Evolutionary conservation across 2,329 filamentous ascomycete genomes (phyloP).

Genomic region (Diplocarpon rosae): DNA sequence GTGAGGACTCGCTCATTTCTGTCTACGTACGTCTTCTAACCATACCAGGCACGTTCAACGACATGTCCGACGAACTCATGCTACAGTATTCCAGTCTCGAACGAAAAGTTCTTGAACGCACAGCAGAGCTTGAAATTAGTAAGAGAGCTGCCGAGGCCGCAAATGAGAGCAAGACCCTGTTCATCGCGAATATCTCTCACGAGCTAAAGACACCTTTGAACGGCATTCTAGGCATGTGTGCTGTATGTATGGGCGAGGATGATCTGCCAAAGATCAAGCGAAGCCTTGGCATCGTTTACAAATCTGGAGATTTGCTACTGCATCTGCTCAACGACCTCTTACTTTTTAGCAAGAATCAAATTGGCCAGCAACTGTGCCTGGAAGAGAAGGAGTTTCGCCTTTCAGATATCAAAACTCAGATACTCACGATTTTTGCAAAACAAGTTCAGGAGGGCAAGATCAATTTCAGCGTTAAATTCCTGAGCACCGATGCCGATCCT

Average conservation of each 20-base stretch:
- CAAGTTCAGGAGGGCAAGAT: slow-evolving; percentile 75
- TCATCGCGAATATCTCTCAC: slow-evolving; percentile 87
- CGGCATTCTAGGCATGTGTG: slow-evolving; percentile 88
- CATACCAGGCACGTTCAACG: slow-evolving; percentile 58
- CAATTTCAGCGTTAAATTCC: slow-evolving; percentile 59
- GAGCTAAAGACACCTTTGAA: slow-evolving; percentile 91
- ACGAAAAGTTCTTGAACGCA: slow-evolving; percentile 72
- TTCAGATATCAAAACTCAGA: slow-evolving; percentile 72
- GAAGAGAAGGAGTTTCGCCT: slow-evolving; percentile 80
- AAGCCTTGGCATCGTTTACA: slow-evolving; percentile 79
- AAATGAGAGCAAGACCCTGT: slow-evolving; percentile 93
- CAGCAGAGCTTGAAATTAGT: slow-evolving; percentile 73
- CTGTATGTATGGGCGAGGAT: slow-evolving; percentile 85
- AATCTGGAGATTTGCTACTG: slow-evolving; percentile 72
- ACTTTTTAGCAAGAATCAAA: slow-evolving; percentile 91
- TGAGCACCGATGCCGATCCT: slow-evolving; percentile 37
- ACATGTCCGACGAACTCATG: slow-evolving; percentile 83
- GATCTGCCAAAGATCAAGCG: slow-evolving; percentile 68
- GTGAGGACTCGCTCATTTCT: slow-evolving; percentile 7
- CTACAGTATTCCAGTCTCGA: slow-evolving; percentile 80
- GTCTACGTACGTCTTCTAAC: slow-evolving; percentile 38
- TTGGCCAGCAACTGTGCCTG: slow-evolving; percentile 69
- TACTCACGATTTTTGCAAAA: slow-evolving; percentile 80
- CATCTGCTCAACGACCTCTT: slow-evolving; percentile 82
- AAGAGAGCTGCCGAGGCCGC: slow-evolving; percentile 91